Conservation (phyloP, 1,284 basidiomycete genomes). For the Trichosporon inkin region DNA sequence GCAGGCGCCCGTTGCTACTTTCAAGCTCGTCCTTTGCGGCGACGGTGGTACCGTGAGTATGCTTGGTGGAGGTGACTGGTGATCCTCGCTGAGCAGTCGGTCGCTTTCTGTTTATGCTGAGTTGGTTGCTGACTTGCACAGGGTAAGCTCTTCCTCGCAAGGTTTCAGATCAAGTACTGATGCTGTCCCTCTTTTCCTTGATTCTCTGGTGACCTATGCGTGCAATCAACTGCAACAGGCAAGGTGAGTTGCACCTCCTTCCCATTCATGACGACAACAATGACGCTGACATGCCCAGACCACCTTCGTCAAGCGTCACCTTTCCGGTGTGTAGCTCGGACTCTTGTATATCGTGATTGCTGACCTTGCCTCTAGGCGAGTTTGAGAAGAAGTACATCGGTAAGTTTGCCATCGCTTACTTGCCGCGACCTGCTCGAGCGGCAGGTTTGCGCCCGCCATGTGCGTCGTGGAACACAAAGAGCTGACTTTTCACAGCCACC, state of each 20-base stretch:
- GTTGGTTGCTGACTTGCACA: slow-evolving; percentile 6
- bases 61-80: background rate
- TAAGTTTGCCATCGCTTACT: slow-evolving; percentile 47
- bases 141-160: slow-evolving; percentile 20
- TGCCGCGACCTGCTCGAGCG: background rate
- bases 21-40: slow-evolving; percentile 95
- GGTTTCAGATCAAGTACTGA: slow-evolving; percentile 8
- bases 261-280: background rate
- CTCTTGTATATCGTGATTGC: slow-evolving; percentile 1
- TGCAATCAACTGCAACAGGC: slow-evolving; percentile 19
- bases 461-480: background rate
- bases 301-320: slow-evolving; percentile 98
- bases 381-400: slow-evolving; percentile 99
- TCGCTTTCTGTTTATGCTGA: slow-evolving; percentile 11
- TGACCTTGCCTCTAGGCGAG: slow-evolving; percentile 56
- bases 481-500: slow-evolving; percentile 63
- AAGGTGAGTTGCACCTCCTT: slow-evolving; percentile 23
- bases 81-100: background rate
- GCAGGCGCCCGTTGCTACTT: slow-evolving; percentile 65
- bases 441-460: background rate
- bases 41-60: slow-evolving; percentile 90
- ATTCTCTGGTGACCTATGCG: background rate
- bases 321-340: slow-evolving; percentile 64
- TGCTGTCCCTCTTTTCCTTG: slow-evolving; percentile 4
- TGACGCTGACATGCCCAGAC: slow-evolving; percentile 56